These are phyloP conservation scores for Beauveria bassiana DNA, from an alignment of 2,329 filamentous ascomycete genomes.

Conservation along the genomic window DNA sequence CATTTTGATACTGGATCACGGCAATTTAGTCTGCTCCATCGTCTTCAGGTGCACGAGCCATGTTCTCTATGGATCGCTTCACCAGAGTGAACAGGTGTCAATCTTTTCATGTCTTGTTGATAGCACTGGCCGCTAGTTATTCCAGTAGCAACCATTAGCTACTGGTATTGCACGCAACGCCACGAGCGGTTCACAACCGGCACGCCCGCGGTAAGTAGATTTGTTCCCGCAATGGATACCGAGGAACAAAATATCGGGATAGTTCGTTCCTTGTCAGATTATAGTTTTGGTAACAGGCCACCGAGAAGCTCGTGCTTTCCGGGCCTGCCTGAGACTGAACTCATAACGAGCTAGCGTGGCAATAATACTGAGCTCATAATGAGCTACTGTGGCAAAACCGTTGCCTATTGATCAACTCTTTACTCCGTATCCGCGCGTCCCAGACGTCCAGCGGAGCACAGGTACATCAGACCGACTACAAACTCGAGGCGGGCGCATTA, in stretches of 20 bases:
- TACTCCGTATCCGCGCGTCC: neutral
- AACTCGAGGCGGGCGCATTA: neutral
- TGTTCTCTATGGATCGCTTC: neutral
- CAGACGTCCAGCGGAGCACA: neutral
- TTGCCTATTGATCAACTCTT: neutral
- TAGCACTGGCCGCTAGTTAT: neutral
- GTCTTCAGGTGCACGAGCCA: neutral
- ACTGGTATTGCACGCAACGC: too few species aligned
- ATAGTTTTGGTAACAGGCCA: neutral
- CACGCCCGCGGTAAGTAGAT: neutral
- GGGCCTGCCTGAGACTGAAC: neutral
- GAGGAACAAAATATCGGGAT: neutral
- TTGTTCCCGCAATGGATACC: slow-evolving; percentile 1
- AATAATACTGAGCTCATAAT: neutral
- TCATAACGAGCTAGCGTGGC: neutral
- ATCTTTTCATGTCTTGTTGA: neutral
- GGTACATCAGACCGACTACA: neutral
- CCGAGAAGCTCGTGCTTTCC: neutral
- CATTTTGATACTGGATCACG: neutral
- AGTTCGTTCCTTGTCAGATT: neutral
- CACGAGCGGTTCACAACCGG: neutral
- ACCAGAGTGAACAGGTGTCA: neutral
- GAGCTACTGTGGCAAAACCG: neutral
- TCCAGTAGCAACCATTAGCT: neutral
- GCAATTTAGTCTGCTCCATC: slow-evolving; percentile 5